These are phyloP conservation scores for Cytospora piceae DNA, from an alignment of 2,329 filamentous ascomycete species.

Conservation along the genomic window DNA sequence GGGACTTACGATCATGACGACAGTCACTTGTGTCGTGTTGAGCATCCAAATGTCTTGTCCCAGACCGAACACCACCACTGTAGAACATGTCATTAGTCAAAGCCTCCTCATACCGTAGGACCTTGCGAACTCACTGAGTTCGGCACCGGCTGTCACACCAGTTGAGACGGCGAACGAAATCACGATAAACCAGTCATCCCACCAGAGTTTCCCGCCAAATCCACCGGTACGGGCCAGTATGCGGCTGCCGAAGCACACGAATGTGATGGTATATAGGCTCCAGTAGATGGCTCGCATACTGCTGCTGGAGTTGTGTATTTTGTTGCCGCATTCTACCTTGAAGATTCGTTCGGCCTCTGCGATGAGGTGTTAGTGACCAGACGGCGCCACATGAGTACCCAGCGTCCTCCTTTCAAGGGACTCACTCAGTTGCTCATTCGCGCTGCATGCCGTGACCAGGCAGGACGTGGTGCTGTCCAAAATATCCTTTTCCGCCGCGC, in stretches of 20 bases:
- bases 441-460: conserved; percentile 7
- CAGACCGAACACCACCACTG: conserved; percentile 34
- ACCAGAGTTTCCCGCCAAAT: conserved; percentile 33
- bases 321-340: conserved; percentile 26
- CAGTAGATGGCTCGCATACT: conserved; percentile 29
- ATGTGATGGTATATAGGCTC: conserved; percentile 30
- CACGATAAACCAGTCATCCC: conserved; percentile 35
- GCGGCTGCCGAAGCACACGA: conserved; percentile 30
- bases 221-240: conserved; percentile 30
- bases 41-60: conserved; percentile 33
- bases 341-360: conserved; percentile 28
- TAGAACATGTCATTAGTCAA: conserved; percentile 1
- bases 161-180: conserved; percentile 32
- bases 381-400: not conserved
- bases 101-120: not conserved
- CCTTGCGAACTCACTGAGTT: conserved; percentile 29
- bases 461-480: conserved; percentile 4
- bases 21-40: conserved; percentile 29
- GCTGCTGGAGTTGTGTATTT: conserved; percentile 23
- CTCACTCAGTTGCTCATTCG: conserved; percentile 23
- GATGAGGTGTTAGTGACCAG: not conserved
- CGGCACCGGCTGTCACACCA: conserved; percentile 32
- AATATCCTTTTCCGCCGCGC: not conserved
- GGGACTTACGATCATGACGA: conserved; percentile 31
- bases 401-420: not conserved